Conservation (phyloP, 2,329 filamentous ascomycete species). For the Pezicula neosporulosa region DNA sequence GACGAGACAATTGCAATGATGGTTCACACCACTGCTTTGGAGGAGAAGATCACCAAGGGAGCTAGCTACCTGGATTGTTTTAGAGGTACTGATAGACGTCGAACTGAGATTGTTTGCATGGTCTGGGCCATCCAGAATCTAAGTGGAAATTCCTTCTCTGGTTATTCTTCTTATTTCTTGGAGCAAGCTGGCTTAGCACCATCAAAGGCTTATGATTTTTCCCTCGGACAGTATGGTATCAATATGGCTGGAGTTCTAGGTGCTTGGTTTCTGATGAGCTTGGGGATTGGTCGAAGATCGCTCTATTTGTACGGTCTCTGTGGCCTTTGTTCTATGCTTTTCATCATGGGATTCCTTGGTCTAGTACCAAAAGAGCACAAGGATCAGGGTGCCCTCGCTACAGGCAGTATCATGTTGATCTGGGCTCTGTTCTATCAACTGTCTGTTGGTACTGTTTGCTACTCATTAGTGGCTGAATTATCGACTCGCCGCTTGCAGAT, state of each 20-base stretch:
- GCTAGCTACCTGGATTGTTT: slow-evolving; percentile 50
- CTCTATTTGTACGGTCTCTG: slow-evolving; percentile 49
- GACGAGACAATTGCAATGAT: slow-evolving; percentile 51
- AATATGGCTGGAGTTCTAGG: slow-evolving; percentile 50
- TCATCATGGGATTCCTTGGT: slow-evolving; percentile 73
- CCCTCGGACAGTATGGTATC: slow-evolving; percentile 45
- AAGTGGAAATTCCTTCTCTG: slow-evolving; percentile 60
- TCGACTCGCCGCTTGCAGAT: slow-evolving; percentile 81
- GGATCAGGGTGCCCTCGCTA: slow-evolving; percentile 21
- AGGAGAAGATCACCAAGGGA: slow-evolving; percentile 41
- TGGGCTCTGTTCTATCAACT: slow-evolving; percentile 85
- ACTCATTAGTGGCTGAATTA: slow-evolving; percentile 82
- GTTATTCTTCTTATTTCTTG: slow-evolving; percentile 61
- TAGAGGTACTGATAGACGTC: slow-evolving; percentile 43
- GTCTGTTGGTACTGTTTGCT: slow-evolving; percentile 85
- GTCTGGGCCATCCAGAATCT: slow-evolving; percentile 64
- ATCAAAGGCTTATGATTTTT: slow-evolving; percentile 49
- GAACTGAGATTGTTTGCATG: slow-evolving; percentile 54
- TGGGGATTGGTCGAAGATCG: slow-evolving; percentile 44
- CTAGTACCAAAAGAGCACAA: slow-evolving; percentile 25
- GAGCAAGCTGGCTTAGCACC: slow-evolving; percentile 50
- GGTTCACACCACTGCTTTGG: slow-evolving; percentile 53
- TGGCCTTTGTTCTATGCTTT: slow-evolving; percentile 55
- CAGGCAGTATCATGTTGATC: slow-evolving; percentile 65
- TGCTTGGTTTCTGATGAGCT: slow-evolving; percentile 47